phyloP scores from a whole-genome alignment of 1,284 basidiomycete genomes.

The Inonotus hispidus region DNA sequence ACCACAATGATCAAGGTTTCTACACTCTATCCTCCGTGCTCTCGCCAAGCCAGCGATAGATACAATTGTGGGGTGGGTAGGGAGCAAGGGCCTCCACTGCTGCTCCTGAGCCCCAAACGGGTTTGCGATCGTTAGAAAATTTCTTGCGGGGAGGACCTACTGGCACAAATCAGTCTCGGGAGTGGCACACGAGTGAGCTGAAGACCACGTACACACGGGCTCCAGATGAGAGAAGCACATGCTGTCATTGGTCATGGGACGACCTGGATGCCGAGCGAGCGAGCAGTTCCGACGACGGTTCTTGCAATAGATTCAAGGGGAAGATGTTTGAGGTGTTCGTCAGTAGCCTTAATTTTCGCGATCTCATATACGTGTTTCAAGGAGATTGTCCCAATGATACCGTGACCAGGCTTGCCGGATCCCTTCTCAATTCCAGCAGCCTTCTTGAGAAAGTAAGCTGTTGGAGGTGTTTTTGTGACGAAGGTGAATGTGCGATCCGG shows the following conservation, averaged over 20 bases:
- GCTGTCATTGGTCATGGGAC: constrained; percentile 55
- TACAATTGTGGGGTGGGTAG: not conserved
- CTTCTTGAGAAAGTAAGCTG: constrained; percentile 90
- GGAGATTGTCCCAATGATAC: constrained; percentile 74
- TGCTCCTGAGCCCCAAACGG: not conserved
- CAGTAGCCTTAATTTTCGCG: constrained; percentile 92
- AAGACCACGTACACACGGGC: not conserved
- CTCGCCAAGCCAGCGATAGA: not conserved
- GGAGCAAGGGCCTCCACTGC: not conserved
- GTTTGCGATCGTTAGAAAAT: not conserved
- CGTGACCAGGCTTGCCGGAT: constrained; percentile 73
- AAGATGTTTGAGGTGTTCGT: constrained; percentile 82
- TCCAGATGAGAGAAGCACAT: not conserved
- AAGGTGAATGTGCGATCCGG: constrained; percentile 97
- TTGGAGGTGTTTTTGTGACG: constrained; percentile 86
- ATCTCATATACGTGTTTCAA: constrained; percentile 99
- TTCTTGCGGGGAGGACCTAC: not conserved
- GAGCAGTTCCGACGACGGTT: constrained; percentile 81
- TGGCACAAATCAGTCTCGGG: not conserved
- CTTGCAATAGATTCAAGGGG: constrained; percentile 83
- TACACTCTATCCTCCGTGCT: not conserved
- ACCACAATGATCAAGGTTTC: not conserved
- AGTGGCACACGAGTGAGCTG: not conserved
- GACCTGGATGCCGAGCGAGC: constrained; percentile 81
- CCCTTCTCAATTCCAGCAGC: constrained; percentile 91